Evolutionary conservation across 805 yeast genomes (phyloP), one percentile per base, ranked within the genome.

Genomic region (Sugiyamaella valdiviana): DNA sequence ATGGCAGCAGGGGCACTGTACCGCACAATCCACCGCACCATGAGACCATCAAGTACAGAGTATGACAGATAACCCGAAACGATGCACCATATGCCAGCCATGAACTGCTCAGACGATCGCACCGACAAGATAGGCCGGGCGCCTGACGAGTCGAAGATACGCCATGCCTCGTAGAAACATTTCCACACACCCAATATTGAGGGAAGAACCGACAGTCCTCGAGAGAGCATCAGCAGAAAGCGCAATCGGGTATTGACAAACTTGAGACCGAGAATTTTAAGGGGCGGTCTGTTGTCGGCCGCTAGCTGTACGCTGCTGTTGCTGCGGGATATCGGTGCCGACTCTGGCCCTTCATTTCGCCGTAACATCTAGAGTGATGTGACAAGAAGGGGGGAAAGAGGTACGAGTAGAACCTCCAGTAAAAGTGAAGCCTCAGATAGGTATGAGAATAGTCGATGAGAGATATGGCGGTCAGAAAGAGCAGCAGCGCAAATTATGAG

Each of bases 61-160:
- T 82, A 88, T 6, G 95, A 81, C 51, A 91, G 70, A 60, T 87
- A 88, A 2, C 88, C 88, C 1, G 95, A 79, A 7, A 91, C 98
- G 3, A 85, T 60, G 63, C 96, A 87, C 98, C 98, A 91, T n/a
- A 91, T 64, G 0, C 90, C 90, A 3, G 95, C 84, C 51, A 89
- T 68, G 51, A 88, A 73, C 57, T 83, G 83, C 61, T 89, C 96
- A 0, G 90, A 79, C 0, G 87, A 76, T 36, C 89, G 69, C 0
- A 86, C 89, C 0, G 76, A 64, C 1, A 84, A 78, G 19, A 80
- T 61, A 17, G 73, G 63, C 44, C 63, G 60, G 46, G 60, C 61
- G 23, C 56, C 55, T 46, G 55, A 49, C n/a, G 54, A 47, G 19
- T 53, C 46, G 40, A 48, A 44, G 16, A 59, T 52, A 24, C 44